Percentiles rank a stretch among this genome's conserved stretches.
phyloP scores from a whole-genome alignment of 768 basidiomycete species.

The Suillus clintonianus region DNA sequence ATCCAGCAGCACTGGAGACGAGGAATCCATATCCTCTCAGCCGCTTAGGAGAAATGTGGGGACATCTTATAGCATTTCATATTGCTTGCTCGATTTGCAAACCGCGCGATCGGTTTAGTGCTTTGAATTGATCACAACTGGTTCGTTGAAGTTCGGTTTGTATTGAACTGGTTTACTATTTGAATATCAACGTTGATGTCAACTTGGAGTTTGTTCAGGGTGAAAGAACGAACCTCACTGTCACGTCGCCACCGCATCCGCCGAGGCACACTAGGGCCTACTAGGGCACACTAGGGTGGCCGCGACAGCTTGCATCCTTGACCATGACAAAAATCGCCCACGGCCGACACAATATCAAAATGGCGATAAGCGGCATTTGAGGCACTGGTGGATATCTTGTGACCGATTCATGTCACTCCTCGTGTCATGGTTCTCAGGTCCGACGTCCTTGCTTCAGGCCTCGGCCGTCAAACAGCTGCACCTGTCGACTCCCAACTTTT shows the following conservation, averaged over 20 bases:
- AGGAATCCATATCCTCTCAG: background rate
- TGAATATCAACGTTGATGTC: too few relatives aligned
- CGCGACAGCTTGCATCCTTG: too few relatives aligned
- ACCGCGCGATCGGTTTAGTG: background rate
- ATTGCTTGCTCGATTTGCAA: background rate
- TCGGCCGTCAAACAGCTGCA: background rate
- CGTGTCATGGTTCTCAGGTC: background rate
- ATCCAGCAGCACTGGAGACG: constrained; percentile 1
- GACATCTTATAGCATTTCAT: background rate
- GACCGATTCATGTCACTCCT: background rate
- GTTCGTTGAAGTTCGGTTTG: background rate
- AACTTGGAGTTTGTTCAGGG: too few relatives aligned
- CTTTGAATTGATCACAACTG: background rate
- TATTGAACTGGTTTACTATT: background rate
- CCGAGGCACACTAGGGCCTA: too few relatives aligned
- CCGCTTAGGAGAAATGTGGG: too few relatives aligned
- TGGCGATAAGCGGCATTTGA: too few relatives aligned
- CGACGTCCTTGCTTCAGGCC: too few relatives aligned
- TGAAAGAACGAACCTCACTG: too few relatives aligned
- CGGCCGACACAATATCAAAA: too few relatives aligned
- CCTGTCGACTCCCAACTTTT: background rate
- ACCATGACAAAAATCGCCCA: too few relatives aligned
- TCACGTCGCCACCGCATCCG: too few relatives aligned
- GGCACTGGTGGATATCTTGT: background rate
- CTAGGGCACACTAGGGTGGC: too few relatives aligned